Evolutionary conservation across 2,329 filamentous ascomycete genomes (phyloP), one percentile per base, ranked within the genome.

Genomic region (Emmonsiellopsis sp.): DNA sequence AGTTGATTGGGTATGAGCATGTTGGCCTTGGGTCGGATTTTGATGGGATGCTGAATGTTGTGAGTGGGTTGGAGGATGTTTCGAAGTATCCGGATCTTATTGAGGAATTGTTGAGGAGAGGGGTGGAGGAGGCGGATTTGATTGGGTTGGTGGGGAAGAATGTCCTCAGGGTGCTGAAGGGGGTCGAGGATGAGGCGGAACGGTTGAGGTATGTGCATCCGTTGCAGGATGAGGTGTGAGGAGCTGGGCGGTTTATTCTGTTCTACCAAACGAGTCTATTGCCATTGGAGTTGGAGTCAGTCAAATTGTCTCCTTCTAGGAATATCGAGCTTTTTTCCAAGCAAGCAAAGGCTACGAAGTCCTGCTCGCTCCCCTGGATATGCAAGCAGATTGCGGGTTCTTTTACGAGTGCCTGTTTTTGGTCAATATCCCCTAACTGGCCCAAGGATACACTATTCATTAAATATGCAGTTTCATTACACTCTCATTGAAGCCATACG

Each of bases 11-110:
- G 2, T 96, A 86, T 61, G 86, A 91, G 42, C 81, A 95, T 65
- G 89, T 96, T 13, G 92, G 91, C 0, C 70, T 96, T 14, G 92
- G 92, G 0, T 90, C 86, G 51, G 92, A 97, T 67, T 96, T 91
- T 66, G 91, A 96, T 66, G 92, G 83, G 2, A 74, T 75, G 53
- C 55, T 52, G 3, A 60, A 58, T 6, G 83, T 83, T 4, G 89
- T 91, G 0, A 66, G 74, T 52, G 92, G 91, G 0, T 70, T 97
- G 47, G 88, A 93, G 39, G 90, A 95, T 67, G 89, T 95, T 6
- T 83, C 84, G 48, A 88, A 88, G 65, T 95, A 86, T 62, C 91
- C 90, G 0, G 81, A 85, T 53, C 71, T 96, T 44, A 80, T 96
- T 7, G 83, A 81, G 3, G 87, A 89, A 68, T 70, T 96, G 55